Conservation (phyloP, 2,329 filamentous ascomycete genomes). For the Thermothelomyces thermophilus region DNA sequence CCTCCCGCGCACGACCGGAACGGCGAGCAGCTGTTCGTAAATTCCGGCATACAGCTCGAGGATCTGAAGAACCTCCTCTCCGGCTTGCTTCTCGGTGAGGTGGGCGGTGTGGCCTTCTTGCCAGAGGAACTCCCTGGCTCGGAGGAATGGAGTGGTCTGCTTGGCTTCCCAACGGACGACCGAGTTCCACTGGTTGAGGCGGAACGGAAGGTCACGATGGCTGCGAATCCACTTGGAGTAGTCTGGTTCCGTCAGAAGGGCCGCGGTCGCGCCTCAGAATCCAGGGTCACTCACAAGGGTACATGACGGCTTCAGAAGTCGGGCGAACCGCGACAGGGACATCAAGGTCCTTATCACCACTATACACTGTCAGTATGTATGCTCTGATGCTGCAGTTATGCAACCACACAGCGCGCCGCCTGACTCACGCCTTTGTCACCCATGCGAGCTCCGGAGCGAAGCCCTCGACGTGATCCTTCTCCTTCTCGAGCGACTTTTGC, state of each 20-base stretch:
- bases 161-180: conserved; percentile 62
- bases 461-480: conserved; percentile 98
- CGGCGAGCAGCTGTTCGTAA: conserved; percentile 88
- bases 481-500: conserved; percentile 74
- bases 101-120: conserved; percentile 93
- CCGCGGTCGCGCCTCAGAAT: conserved; percentile 61
- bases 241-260: conserved; percentile 35
- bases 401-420: neutral
- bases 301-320: conserved; percentile 52
- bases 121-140: conserved; percentile 94
- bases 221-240: conserved; percentile 96
- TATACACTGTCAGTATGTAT: conserved; percentile 32
- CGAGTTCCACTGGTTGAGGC: conserved; percentile 97
- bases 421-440: conserved; percentile 76
- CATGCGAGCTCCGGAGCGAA: conserved; percentile 90
- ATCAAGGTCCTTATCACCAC: conserved; percentile 88
- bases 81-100: conserved; percentile 73
- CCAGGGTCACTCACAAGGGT: conserved; percentile 24
- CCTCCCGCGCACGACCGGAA: conserved; percentile 84
- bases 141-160: conserved; percentile 54
- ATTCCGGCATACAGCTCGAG: conserved; percentile 87
- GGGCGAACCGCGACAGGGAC: conserved; percentile 61
- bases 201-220: conserved; percentile 87
- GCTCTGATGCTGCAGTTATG: conserved; percentile 7
- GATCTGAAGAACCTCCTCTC: conserved; percentile 83